These are phyloP conservation scores for Coccomyxa subellipsoidea DNA, from an alignment of 163 green algal species.

Conservation along the genomic window DNA sequence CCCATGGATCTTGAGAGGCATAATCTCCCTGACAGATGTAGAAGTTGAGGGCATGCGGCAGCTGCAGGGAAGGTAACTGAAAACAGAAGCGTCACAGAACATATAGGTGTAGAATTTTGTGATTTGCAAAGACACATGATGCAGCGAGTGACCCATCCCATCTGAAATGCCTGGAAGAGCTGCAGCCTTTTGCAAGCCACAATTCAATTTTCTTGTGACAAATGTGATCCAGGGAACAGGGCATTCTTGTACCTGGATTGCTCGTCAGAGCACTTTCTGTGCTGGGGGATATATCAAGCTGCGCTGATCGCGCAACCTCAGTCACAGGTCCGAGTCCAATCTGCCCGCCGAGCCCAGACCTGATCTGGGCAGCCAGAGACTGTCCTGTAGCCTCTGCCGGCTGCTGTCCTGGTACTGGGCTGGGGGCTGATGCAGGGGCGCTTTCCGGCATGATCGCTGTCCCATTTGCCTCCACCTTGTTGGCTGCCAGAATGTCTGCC, in stretches of 20 bases:
- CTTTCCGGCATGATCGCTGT: background rate
- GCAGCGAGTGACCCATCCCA: too few species aligned
- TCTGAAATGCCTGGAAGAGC: background rate
- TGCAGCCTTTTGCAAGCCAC: background rate
- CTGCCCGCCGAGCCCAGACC: too few species aligned
- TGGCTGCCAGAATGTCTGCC: background rate
- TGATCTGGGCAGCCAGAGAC: background rate
- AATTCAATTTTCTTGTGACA: background rate
- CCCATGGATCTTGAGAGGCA: background rate
- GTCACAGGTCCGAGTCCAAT: background rate
- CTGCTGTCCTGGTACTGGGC: background rate
- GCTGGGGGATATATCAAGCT: background rate
- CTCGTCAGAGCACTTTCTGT: background rate
- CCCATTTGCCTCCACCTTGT: background rate
- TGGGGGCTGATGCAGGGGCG: background rate
- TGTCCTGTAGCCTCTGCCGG: background rate
- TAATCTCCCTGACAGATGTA: too few species aligned
- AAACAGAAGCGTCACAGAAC: too few species aligned
- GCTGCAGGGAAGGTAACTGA: too few species aligned
- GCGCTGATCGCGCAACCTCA: background rate
- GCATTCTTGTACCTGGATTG: background rate
- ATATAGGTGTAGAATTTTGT: too few species aligned
- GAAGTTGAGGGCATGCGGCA: too few species aligned
- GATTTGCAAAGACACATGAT: too few species aligned
- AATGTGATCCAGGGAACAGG: background rate